Evolutionary conservation across 2,329 filamentous ascomycete species (phyloP).

Genomic region (Massarina eburnea): DNA sequence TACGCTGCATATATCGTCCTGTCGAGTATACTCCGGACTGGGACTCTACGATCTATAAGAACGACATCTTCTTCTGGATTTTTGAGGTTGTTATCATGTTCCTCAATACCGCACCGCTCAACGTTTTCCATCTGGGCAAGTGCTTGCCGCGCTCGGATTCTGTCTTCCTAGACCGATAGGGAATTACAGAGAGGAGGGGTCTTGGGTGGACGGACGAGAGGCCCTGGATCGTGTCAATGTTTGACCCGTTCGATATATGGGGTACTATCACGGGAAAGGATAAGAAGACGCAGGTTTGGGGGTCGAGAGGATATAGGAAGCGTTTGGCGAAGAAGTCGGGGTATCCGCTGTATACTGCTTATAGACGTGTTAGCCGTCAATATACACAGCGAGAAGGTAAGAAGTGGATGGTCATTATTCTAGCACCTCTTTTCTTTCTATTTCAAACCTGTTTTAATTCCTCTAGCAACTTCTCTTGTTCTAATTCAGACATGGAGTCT

Average conservation of each 20-base stretch:
- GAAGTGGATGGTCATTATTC: too few species aligned
- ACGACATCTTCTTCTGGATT: constrained; percentile 58
- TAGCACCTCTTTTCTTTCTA: too few species aligned
- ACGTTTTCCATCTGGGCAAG: constrained; percentile 54
- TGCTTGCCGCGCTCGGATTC: constrained; percentile 54
- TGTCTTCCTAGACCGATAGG: constrained; percentile 54
- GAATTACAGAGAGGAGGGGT: constrained; percentile 54
- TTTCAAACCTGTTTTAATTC: too few species aligned
- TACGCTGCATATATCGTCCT: constrained; percentile 56
- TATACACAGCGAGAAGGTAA: too few species aligned
- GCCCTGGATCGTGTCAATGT: constrained; percentile 45
- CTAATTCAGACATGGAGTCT: too few species aligned
- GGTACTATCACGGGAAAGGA: constrained; percentile 35
- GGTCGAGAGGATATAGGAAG: constrained; percentile 28
- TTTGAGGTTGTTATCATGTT: constrained; percentile 58
- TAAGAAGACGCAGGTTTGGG: constrained; percentile 39
- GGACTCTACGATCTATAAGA: constrained; percentile 40
- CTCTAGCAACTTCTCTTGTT: too few species aligned
- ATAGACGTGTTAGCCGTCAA: background rate
- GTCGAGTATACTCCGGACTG: constrained; percentile 52
- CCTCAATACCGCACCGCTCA: constrained; percentile 54
- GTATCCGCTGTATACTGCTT: background rate
- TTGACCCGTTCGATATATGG: constrained; percentile 41
- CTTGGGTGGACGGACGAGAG: constrained; percentile 54
- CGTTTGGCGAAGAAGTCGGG: constrained; percentile 15